phyloP scores from a whole-genome alignment of 805 yeast genomes.

The Candida loeiensis region DNA sequence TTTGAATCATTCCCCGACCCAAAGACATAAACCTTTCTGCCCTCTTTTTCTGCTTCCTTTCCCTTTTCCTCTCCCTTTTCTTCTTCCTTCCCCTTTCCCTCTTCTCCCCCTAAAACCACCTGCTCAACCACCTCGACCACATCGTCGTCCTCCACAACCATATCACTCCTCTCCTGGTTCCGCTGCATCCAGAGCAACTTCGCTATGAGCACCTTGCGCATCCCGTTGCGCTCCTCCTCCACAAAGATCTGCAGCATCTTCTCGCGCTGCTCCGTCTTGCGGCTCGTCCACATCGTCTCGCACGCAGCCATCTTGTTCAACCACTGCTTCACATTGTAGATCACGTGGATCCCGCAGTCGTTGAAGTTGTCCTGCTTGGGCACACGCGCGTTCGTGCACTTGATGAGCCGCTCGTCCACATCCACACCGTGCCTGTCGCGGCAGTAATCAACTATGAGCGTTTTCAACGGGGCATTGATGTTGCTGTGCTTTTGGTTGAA shows the following conservation, averaged over 20 bases:
- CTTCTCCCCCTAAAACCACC: conserved; percentile 10
- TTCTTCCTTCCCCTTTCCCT: conserved; percentile 9
- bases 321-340: conserved; percentile 65
- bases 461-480: conserved; percentile 50
- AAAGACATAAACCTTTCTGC: too few relatives aligned
- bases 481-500: conserved; percentile 55
- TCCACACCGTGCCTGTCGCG: conserved; percentile 53
- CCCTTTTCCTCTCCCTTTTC: not conserved
- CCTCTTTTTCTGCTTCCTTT: too few relatives aligned
- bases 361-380: conserved; percentile 86
- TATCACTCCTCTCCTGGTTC: not conserved
- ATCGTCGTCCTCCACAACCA: conserved; percentile 14
- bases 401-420: conserved; percentile 45
- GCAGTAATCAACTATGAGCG: conserved; percentile 66
- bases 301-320: conserved; percentile 48
- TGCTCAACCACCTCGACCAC: conserved; percentile 15
- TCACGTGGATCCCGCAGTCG: conserved; percentile 93
- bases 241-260: conserved; percentile 18
- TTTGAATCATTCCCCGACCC: too few relatives aligned
- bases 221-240: conserved; percentile 26
- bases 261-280: not conserved
- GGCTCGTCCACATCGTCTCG: conserved; percentile 43
- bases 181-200: conserved; percentile 6
- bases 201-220: conserved; percentile 26
- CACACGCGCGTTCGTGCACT: conserved; percentile 50